Evolutionary conservation across 345 rosid species (phyloP).

Genomic region (Euphorbia pulcherrima): DNA sequence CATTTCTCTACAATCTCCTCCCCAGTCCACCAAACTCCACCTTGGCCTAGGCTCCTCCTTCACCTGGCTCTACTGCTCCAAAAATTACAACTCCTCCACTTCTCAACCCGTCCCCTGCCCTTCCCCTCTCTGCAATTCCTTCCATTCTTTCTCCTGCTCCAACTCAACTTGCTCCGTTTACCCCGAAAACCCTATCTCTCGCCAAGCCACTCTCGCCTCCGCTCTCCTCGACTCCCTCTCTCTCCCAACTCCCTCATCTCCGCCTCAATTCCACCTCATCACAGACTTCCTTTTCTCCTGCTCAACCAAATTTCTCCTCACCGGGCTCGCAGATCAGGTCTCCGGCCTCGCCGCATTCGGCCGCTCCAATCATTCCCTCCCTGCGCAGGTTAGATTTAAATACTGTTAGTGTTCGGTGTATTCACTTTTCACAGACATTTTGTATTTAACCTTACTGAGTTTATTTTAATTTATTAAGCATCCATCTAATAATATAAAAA

Average conservation of each 20-base stretch:
- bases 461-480: too few relatives aligned
- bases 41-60: slow-evolving; percentile 29
- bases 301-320: slow-evolving; percentile 10
- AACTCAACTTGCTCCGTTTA: slow-evolving; percentile 22
- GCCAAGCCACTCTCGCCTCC: slow-evolving; percentile 12
- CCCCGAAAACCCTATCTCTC: slow-evolving; percentile 28
- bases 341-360: slow-evolving; percentile 24
- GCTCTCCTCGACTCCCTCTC: slow-evolving; percentile 34
- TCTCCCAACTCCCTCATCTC: slow-evolving; percentile 19
- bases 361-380: slow-evolving; percentile 27
- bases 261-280: not conserved
- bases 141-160: slow-evolving; percentile 19
- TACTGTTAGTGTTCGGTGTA: too few relatives aligned
- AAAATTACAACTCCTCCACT: slow-evolving; percentile 20
- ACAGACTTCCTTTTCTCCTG: slow-evolving; percentile 20
- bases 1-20: slow-evolving; percentile 30
- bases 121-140: slow-evolving; percentile 16
- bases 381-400: slow-evolving; percentile 29
- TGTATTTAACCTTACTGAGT: too few relatives aligned
- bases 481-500: too few relatives aligned
- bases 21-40: slow-evolving; percentile 22
- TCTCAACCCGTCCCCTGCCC: slow-evolving; percentile 19
- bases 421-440: too few relatives aligned
- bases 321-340: slow-evolving; percentile 7
- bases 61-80: slow-evolving; percentile 28